phyloP scores from a whole-genome alignment of 495 filamentous ascomycete species.

The Letharia columbiana region DNA sequence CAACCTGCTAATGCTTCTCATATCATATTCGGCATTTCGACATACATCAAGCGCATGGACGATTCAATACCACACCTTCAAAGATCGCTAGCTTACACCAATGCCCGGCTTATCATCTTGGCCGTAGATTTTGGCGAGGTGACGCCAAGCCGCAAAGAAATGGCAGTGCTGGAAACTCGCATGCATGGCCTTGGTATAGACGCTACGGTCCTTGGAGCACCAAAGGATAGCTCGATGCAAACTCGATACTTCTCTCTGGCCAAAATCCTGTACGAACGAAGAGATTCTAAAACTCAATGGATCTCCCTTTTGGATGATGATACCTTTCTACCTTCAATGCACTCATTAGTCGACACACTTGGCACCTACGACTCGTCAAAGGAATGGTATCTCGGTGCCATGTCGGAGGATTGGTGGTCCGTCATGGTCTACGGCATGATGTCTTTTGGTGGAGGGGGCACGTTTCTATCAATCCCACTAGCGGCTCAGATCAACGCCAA shows the following conservation, averaged over 20 bases:
- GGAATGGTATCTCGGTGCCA: constrained; percentile 46
- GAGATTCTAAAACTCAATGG: constrained; percentile 46
- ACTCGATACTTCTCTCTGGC: constrained; percentile 55
- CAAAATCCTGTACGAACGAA: constrained; percentile 39
- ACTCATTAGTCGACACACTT: constrained; percentile 40
- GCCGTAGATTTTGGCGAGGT: constrained; percentile 38
- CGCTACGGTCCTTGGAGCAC: constrained; percentile 42
- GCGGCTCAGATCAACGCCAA: constrained; percentile 33
- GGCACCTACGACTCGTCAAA: constrained; percentile 39
- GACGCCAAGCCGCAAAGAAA: not conserved
- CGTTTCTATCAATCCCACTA: constrained; percentile 48
- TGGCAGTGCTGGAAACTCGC: constrained; percentile 29
- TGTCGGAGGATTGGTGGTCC: constrained; percentile 46
- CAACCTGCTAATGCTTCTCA: constrained; percentile 39
- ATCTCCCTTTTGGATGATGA: constrained; percentile 62
- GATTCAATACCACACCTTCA: constrained; percentile 47
- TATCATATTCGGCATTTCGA: constrained; percentile 55
- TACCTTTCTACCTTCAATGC: constrained; percentile 53
- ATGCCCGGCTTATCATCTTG: constrained; percentile 47
- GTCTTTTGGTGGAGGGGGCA: constrained; percentile 52
- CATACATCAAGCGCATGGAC: constrained; percentile 46
- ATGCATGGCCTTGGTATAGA: constrained; percentile 41
- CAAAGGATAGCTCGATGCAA: constrained; percentile 36
- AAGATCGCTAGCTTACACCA: constrained; percentile 53
- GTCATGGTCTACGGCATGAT: constrained; percentile 42